Percentiles rank a stretch among this genome's conserved stretches.
phyloP scores from a whole-genome alignment of 768 basidiomycete species.

The Rickenella mellea region DNA sequence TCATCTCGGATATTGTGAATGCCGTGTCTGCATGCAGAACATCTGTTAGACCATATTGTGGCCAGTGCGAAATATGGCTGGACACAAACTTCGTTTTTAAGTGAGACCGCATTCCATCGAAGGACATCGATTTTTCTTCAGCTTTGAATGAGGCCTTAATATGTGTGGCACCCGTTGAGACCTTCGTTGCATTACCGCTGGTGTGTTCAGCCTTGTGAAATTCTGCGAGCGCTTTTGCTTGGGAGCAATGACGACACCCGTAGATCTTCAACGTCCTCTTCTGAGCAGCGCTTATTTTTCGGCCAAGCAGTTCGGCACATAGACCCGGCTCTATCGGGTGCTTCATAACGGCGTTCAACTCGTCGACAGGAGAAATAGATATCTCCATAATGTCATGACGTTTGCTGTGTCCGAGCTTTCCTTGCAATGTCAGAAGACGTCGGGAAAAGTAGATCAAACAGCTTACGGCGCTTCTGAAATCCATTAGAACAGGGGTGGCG shows the following conservation, averaged over 20 bases:
- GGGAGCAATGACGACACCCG: constrained; percentile 46
- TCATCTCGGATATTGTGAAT: constrained; percentile 41
- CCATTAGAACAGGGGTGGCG: constrained; percentile 36
- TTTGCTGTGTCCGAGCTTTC: constrained; percentile 44
- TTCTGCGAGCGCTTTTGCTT: background rate
- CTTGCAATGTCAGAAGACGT: background rate
- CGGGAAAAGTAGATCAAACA: background rate
- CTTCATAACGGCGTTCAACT: background rate
- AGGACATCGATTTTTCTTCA: constrained; percentile 26
- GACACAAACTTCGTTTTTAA: constrained; percentile 42
- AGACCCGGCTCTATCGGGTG: constrained; percentile 17
- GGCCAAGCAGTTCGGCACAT: constrained; percentile 6
- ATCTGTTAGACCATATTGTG: constrained; percentile 6
- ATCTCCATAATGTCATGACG: constrained; percentile 50
- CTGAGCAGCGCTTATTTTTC: constrained; percentile 13
- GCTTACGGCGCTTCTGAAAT: constrained; percentile 33
- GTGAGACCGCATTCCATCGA: constrained; percentile 55
- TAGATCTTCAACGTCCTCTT: constrained; percentile 29
- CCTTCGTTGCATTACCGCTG: constrained; percentile 3
- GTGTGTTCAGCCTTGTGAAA: background rate
- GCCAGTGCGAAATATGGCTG: background rate
- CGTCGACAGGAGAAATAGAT: constrained; percentile 17
- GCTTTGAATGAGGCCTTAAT: background rate
- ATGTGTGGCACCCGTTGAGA: constrained; percentile 5
- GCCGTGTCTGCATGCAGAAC: constrained; percentile 33